Conservation (phyloP, 2,329 filamentous ascomycete species). For the Neofusicoccum parvum region DNA sequence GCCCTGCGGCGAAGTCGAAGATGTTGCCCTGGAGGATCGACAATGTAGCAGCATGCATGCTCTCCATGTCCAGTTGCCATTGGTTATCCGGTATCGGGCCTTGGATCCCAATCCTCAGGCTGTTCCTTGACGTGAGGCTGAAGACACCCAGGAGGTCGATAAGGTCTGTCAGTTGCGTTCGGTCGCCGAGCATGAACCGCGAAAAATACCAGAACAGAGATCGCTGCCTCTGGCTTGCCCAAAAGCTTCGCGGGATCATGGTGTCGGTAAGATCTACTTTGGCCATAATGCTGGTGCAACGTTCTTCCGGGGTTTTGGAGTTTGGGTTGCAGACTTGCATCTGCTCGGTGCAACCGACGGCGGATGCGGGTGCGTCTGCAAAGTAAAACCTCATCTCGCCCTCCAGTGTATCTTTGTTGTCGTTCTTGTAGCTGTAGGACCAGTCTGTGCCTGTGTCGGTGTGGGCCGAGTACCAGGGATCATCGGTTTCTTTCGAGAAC, state of each 20-base stretch:
- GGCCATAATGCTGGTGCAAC: too few species aligned
- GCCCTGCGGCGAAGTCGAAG: slow-evolving; percentile 19
- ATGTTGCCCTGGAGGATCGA: slow-evolving; percentile 22
- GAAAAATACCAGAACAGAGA: too few species aligned
- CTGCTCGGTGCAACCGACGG: slow-evolving; percentile 21
- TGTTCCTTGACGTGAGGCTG: slow-evolving; percentile 10
- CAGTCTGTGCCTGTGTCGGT: too few species aligned
- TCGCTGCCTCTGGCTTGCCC: too few species aligned
- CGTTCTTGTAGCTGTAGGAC: too few species aligned
- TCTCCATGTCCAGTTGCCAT: slow-evolving; percentile 26
- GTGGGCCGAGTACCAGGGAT: slow-evolving; percentile 32
- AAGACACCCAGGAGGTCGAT: background rate
- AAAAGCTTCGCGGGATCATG: too few species aligned
- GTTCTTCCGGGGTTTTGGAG: background rate
- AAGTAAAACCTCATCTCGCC: background rate
- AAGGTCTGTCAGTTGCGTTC: background rate
- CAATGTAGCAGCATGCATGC: slow-evolving; percentile 15
- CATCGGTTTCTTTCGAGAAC: slow-evolving; percentile 30
- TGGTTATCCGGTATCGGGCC: slow-evolving; percentile 18
- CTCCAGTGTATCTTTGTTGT: background rate
- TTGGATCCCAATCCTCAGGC: slow-evolving; percentile 9
- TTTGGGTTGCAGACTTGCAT: slow-evolving; percentile 22
- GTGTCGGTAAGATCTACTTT: too few species aligned
- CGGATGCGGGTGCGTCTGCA: slow-evolving; percentile 13
- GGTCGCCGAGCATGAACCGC: too few species aligned